phyloP scores from a whole-genome alignment of 352 stramenopile genomes.

The Phytophthora sansomeana region DNA sequence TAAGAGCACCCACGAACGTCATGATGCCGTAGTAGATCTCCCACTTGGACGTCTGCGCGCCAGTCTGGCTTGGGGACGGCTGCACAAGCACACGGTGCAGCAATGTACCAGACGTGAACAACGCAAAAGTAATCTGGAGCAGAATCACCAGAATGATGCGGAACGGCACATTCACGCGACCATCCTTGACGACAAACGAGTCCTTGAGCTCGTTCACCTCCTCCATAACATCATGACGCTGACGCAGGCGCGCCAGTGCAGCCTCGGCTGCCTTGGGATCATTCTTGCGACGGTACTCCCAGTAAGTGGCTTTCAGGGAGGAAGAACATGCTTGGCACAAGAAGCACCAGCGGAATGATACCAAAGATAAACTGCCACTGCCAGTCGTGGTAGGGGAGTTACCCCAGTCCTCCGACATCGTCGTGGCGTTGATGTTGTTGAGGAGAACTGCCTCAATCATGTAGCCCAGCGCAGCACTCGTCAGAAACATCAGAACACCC shows the following conservation, averaged over 20 bases:
- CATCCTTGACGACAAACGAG: conserved; percentile 71
- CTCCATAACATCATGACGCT: conserved; percentile 86
- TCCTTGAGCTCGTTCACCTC: conserved; percentile 76
- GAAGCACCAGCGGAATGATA: conserved; percentile 67
- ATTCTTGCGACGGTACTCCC: conserved; percentile 69
- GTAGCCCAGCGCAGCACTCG: conserved; percentile 71
- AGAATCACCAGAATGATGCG: conserved; percentile 66
- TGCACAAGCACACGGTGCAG: conserved; percentile 75
- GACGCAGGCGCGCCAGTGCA: conserved; percentile 69
- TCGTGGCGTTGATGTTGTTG: conserved; percentile 74
- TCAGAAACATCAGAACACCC: conserved; percentile 86
- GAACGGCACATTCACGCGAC: conserved; percentile 75
- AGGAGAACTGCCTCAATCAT: conserved; percentile 82
- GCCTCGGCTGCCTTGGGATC: conserved; percentile 75
- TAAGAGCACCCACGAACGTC: conserved; percentile 68
- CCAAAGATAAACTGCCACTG: conserved; percentile 85
- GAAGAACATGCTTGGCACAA: conserved; percentile 67
- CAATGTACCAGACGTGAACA: conserved; percentile 78
- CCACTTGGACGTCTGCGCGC: conserved; percentile 78
- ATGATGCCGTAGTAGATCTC: conserved; percentile 82
- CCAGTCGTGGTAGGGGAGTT: conserved; percentile 84
- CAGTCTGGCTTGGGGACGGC: conserved; percentile 39
- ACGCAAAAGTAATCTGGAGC: conserved; percentile 71
- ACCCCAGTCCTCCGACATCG: conserved; percentile 66
- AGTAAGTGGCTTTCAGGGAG: conserved; percentile 83